Percentiles rank a stretch among this genome's conserved stretches.
These are phyloP conservation scores for Gynostemma pentaphyllum DNA, from an alignment of 306 rosid genomes.

Conservation along the genomic window DNA sequence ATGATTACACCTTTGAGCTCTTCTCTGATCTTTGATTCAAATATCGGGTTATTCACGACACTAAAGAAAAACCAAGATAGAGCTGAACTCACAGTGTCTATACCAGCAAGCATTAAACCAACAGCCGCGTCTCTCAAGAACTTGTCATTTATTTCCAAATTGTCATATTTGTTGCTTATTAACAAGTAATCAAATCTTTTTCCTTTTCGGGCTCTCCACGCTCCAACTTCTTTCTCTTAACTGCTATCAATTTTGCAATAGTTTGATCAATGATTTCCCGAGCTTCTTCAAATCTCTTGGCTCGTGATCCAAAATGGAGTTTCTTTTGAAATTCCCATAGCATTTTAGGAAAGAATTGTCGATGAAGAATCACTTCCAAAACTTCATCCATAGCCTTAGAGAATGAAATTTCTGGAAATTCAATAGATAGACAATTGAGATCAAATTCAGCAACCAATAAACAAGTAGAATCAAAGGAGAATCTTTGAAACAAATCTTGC, in stretches of 20 bases:
- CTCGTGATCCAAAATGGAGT: conserved; percentile 30
- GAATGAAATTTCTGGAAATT: conserved; percentile 2
- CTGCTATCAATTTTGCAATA: conserved; percentile 13
- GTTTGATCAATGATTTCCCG: conserved; percentile 20
- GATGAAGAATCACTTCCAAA: conserved; percentile 3
- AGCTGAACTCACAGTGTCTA: conserved; percentile 6
- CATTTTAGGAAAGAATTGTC: conserved; percentile 13
- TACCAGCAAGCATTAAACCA: conserved; percentile 11
- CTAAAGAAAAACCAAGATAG: conserved; percentile 24
- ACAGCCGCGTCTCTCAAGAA: conserved; percentile 9
- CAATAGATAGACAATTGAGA: conserved; percentile 13
- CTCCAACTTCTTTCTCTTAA: conserved; percentile 6
- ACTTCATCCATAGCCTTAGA: conserved; percentile 11
- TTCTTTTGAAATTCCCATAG: conserved; percentile 31
- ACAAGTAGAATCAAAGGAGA: conserved; percentile 20
- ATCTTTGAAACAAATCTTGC: conserved; percentile 20
- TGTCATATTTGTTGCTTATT: neutral
- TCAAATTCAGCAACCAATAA: conserved; percentile 20
- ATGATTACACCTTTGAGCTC: conserved; percentile 10
- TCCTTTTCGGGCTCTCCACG: neutral
- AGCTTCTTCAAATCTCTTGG: conserved; percentile 19
- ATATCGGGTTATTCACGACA: conserved; percentile 7
- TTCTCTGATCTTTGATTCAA: conserved; percentile 11
- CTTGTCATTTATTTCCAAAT: neutral
- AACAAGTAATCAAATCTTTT: conserved; percentile 14